phyloP scores from a whole-genome alignment of 805 yeast species.

The Metschnikowia noctiluminum region DNA sequence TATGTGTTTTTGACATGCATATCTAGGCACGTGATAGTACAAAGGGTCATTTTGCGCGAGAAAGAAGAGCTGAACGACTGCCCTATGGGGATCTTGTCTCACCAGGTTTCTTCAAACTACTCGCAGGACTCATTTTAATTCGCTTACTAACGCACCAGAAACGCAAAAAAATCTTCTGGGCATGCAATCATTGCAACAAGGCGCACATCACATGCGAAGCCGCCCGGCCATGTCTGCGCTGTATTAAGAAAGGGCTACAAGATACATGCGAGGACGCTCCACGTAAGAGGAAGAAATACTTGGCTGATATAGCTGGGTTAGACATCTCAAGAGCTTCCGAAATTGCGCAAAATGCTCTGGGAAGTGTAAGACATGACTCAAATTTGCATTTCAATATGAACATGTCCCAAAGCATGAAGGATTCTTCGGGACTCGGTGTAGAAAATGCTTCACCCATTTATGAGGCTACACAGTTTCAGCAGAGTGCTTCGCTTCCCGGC shows the following conservation, averaged over 20 bases:
- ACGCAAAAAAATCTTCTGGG: conserved; percentile 70
- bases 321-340: conserved; percentile 4
- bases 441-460: conserved; percentile 3
- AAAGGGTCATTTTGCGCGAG: neutral
- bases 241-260: conserved; percentile 65
- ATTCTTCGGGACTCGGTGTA: conserved; percentile 3
- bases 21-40: neutral
- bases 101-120: neutral
- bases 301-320: conserved; percentile 53
- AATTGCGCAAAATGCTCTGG: neutral
- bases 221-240: conserved; percentile 77
- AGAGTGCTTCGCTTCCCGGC: conserved; percentile 15
- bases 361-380: neutral
- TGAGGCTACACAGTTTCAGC: conserved; percentile 17
- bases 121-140: neutral
- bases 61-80: no score
- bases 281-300: conserved; percentile 77
- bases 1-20: neutral
- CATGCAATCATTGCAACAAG: conserved; percentile 87
- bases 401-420: conserved; percentile 1
- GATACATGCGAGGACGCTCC: conserved; percentile 85
- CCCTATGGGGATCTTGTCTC: neutral
- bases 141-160: conserved; percentile 14
- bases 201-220: conserved; percentile 92
- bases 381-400: neutral